Evolutionary conservation across 2,329 filamentous ascomycete genomes (phyloP).

Genomic region (Aspergillus tanneri): DNA sequence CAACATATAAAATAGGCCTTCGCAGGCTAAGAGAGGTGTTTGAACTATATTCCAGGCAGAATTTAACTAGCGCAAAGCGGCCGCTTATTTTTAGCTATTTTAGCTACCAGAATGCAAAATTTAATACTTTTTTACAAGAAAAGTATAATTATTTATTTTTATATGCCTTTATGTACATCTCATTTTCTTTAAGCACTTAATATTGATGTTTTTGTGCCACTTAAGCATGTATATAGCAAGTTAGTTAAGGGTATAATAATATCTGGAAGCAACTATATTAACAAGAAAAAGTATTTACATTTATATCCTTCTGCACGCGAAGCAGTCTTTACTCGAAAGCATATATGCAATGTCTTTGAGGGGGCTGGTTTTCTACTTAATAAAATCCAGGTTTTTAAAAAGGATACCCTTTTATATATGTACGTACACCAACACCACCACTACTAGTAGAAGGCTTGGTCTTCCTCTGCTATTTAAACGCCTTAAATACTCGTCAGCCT

Average conservation of each 20-base stretch:
- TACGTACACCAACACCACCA: no score
- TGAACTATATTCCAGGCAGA: background rate
- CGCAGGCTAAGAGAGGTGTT: background rate
- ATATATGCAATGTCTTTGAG: no score
- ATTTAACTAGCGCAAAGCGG: background rate
- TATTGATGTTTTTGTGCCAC: conserved; percentile 4
- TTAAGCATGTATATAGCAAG: conserved; percentile 8
- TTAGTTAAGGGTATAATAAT: background rate
- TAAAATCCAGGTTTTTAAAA: no score
- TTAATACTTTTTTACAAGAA: conserved; percentile 4
- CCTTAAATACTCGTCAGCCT: no score
- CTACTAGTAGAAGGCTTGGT: no score
- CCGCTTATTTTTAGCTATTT: conserved; percentile 6
- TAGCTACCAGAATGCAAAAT: conserved; percentile 8
- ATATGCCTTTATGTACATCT: conserved; percentile 6
- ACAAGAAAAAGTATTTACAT: conserved; percentile 11
- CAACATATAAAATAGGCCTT: background rate
- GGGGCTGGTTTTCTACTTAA: no score
- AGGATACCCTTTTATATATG: no score
- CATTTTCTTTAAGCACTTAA: conserved; percentile 9
- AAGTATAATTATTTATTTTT: conserved; percentile 6
- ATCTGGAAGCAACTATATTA: conserved; percentile 2
- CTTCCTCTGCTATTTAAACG: no score
- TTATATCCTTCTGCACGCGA: no score
- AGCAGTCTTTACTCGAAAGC: no score